Base-by-base conservation (phyloP, 768 basidiomycete species). In the Pulveroboletus sp. region DNA sequence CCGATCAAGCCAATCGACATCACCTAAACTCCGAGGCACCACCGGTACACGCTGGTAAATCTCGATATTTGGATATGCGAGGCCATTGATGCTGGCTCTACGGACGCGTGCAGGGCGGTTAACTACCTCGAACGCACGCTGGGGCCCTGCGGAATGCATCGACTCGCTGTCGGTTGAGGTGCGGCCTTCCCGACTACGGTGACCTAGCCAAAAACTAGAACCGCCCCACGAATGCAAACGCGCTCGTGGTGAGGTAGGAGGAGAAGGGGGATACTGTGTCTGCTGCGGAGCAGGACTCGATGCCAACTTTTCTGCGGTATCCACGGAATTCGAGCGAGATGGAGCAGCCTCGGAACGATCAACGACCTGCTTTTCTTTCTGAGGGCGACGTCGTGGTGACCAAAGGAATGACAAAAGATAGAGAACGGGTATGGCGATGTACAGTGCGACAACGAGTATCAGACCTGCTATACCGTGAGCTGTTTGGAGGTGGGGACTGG, bases 1-100 rank as follows among this genome's bases (percentile, higher is more conserved):
- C 43, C 85, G 79, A 49, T 84, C 78, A 29, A 89, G 71, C 89
- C 89, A 91, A 61, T 87, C 87, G 43, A 87, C 72, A 61, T 91
- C 86, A 26, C 81, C 80, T 32, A 89, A 69, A 53, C 77, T 82
- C 49, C 80, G 73, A 26, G 78, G 73, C 14, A 74, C 63, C 32
- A 53, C 72, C 60, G 60, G 78, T 59, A 64, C 69, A 61, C 63
- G 73, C 54, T 59, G 83, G 74, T 62, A 76, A 35, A 42, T 71
- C 70, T 45, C 75, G 77, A 55, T 81, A 73, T 52, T 69, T 62
- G 60, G 63, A 38, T 67, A 71, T 24, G 67, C 63, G 19, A 75
- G 64, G 24, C 74, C 74, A 32, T 74, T 71, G 19, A 60, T 68
- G 40, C 76, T 78, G 14, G 67, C 76, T 72, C 80, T 79, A 69